Evolutionary conservation across 257 asterid species (phyloP), one percentile per base, ranked within the genome.

Genomic region (Solanum pinnatisectum): DNA sequence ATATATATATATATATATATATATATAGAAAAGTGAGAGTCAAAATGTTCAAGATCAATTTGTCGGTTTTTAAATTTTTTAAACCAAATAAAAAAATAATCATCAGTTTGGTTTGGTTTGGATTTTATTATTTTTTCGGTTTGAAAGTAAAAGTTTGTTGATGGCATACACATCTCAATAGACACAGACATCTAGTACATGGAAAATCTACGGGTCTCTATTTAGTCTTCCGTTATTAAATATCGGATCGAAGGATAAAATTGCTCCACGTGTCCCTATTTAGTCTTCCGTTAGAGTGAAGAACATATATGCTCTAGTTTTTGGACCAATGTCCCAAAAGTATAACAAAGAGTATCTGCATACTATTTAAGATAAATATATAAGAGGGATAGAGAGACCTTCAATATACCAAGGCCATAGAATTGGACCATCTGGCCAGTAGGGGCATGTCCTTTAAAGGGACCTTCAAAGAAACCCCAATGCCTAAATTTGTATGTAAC

Each of bases 401-500:
- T 94, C 89, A 95, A 93, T 30, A 95, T 84, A 10, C 94, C 97
- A 30, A 95, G 32, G 3, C 98, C 99, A 67, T 86, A 92, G 86
- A 96, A 96, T 87, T 96, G 91, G 30, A 95, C 93, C 91, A 94
- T 73, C 18, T 96, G 93, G 25, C 98, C 95, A 0, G 99, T 95
- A 11, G 98, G 96, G 14, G 95, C 92, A 74, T 92, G 95, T 11
- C 92, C 95, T 84, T 96, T 94, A 91, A 94, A 96, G 20, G 97
- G 96, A 0, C 98, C 99, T 91, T 96, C 98, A 68, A 94, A 96
- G 89, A 89, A 96, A 44, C 98, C 99, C 99, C 99, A 96, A 49
- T 96, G 99, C 91, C 99, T 89, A 89, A 94, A 96, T 90, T 96
- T 96, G 89, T 91, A 95, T n/a, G 95, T 67, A 9, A 96, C 89